These are phyloP conservation scores for Cutaneotrichosporon sp. DNA, from an alignment of 1,284 basidiomycete species.

Conservation along the genomic window DNA sequence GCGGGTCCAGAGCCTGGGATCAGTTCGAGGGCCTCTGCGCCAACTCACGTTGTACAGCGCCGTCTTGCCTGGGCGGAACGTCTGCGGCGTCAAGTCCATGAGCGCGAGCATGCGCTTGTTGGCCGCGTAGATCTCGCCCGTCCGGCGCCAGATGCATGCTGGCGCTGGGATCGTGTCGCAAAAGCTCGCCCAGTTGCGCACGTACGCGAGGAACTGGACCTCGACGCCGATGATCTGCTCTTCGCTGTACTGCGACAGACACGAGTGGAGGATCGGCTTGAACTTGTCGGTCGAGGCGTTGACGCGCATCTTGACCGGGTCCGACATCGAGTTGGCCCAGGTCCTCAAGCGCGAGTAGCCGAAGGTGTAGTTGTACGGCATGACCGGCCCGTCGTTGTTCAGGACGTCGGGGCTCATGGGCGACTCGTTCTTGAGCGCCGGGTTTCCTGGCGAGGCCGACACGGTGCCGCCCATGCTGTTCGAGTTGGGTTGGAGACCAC, in stretches of 20 bases:
- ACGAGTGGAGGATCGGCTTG: conserved; percentile 25
- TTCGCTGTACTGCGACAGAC: conserved; percentile 21
- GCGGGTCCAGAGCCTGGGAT: conserved; percentile 20
- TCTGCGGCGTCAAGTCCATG: conserved; percentile 14
- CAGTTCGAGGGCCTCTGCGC: too few species aligned
- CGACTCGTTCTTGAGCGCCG: background rate
- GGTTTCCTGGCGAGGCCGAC: background rate
- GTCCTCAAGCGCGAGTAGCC: conserved; percentile 23
- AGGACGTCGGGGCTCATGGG: conserved; percentile 10
- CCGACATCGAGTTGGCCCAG: conserved; percentile 14
- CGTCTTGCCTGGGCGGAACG: conserved; percentile 14
- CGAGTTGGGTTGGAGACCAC: background rate
- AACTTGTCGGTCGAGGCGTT: conserved; percentile 18
- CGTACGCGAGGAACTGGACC: conserved; percentile 24
- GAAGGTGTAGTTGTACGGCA: conserved; percentile 22
- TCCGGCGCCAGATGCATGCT: conserved; percentile 20
- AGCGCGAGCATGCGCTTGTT: conserved; percentile 22
- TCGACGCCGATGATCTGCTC: conserved; percentile 21
- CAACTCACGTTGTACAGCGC: conserved; percentile 21
- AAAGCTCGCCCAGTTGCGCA: conserved; percentile 16
- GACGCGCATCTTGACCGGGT: conserved; percentile 18
- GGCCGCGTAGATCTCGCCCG: conserved; percentile 20
- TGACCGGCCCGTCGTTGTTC: background rate
- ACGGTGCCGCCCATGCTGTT: background rate
- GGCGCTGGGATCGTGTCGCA: conserved; percentile 22